phyloP scores from a whole-genome alignment of 2,329 filamentous ascomycete genomes.

The Zarea fungicola region DNA sequence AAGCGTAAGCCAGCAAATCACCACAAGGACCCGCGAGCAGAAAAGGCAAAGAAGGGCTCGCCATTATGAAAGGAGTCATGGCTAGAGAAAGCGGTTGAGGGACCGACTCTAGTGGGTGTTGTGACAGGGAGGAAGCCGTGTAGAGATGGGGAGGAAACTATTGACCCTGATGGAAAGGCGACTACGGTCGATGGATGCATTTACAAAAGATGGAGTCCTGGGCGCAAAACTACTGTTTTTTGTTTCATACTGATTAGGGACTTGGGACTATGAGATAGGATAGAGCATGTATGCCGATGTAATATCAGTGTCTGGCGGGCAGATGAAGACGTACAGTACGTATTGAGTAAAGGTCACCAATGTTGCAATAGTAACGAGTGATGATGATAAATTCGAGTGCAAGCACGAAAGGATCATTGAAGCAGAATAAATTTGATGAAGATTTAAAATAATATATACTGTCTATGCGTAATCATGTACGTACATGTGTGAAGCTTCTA shows the following conservation, averaged over 20 bases:
- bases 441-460: constrained; percentile 7
- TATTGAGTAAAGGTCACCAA: no score
- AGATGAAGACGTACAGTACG: no score
- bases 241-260: background rate
- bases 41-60: background rate
- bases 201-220: constrained; percentile 7
- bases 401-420: no score
- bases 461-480: constrained; percentile 7
- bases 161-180: background rate
- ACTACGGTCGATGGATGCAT: constrained; percentile 1
- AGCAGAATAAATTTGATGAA: no score
- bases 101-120: no score
- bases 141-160: background rate
- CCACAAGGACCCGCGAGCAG: background rate
- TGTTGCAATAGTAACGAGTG: no score
- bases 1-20: background rate
- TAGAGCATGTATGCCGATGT: no score
- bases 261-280: background rate
- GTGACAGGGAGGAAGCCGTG: no score
- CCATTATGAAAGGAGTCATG: background rate
- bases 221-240: background rate
- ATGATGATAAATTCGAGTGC: no score
- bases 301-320: no score
- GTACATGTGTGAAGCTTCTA: background rate
- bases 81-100: background rate